These are phyloP conservation scores for Suillus fuscotomentosus DNA, from an alignment of 768 basidiomycete genomes.

Conservation along the genomic window DNA sequence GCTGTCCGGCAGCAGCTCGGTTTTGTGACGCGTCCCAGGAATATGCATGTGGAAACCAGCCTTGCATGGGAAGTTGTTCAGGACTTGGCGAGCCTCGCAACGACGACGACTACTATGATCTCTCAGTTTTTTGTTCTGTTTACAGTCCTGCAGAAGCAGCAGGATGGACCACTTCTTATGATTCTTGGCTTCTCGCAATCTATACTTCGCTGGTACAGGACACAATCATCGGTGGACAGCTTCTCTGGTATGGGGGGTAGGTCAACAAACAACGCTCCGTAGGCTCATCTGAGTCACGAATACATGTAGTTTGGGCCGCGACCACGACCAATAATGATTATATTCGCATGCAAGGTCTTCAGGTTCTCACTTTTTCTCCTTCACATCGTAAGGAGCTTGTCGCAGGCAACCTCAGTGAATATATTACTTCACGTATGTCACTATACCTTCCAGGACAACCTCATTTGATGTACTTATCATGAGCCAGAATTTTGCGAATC, in stretches of 20 bases:
- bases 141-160: constrained; percentile 55
- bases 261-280: neutral
- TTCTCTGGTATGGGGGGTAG: constrained; percentile 25
- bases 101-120: constrained; percentile 47
- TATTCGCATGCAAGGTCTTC: constrained; percentile 61
- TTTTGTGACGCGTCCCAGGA: constrained; percentile 36
- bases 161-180: constrained; percentile 59
- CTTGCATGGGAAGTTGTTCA: constrained; percentile 62
- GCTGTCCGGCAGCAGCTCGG: constrained; percentile 65
- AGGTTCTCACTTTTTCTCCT: constrained; percentile 36
- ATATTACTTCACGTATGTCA: constrained; percentile 51
- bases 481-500: constrained; percentile 30
- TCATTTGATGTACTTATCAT: constrained; percentile 1
- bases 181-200: constrained; percentile 53
- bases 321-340: constrained; percentile 66
- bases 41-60: constrained; percentile 38
- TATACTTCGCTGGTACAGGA: constrained; percentile 38
- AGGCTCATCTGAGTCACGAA: neutral
- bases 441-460: neutral
- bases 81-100: constrained; percentile 39
- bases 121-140: constrained; percentile 63
- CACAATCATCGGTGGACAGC: constrained; percentile 12
- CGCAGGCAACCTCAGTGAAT: constrained; percentile 57
- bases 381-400: constrained; percentile 78
- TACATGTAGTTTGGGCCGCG: constrained; percentile 59